phyloP scores from a whole-genome alignment of 352 stramenopile genomes.

The Phytophthora chlamydospora region DNA sequence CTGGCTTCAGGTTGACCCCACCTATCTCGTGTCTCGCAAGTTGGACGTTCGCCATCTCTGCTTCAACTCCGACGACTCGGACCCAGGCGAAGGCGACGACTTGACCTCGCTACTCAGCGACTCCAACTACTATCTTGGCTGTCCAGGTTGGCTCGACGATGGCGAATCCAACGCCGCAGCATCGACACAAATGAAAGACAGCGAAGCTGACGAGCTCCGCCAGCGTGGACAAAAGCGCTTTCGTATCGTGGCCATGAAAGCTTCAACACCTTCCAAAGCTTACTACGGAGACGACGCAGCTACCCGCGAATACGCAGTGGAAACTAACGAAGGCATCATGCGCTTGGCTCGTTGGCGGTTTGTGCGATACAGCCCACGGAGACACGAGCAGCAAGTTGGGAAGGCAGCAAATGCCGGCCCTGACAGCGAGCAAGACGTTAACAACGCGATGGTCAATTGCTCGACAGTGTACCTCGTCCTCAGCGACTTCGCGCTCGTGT shows the following conservation, averaged over 20 bases:
- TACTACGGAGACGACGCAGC: slow-evolving; percentile 68
- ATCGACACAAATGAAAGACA: slow-evolving; percentile 1
- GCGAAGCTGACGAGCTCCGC: neutral
- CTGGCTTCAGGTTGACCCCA: slow-evolving; percentile 57
- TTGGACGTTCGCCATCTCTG: slow-evolving; percentile 6
- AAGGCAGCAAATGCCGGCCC: neutral
- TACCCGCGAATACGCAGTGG: slow-evolving; percentile 63
- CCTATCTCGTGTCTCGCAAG: slow-evolving; percentile 18
- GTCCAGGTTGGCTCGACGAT: slow-evolving; percentile 53
- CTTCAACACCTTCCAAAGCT: slow-evolving; percentile 42
- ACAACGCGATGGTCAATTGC: slow-evolving; percentile 46
- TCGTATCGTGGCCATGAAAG: slow-evolving; percentile 65
- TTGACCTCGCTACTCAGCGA: slow-evolving; percentile 54
- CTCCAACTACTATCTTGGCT: slow-evolving; percentile 64
- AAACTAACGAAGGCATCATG: slow-evolving; percentile 65
- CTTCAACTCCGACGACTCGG: slow-evolving; percentile 1
- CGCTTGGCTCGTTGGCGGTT: slow-evolving; percentile 64
- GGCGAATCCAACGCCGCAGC: slow-evolving; percentile 6
- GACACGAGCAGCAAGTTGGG: slow-evolving; percentile 10
- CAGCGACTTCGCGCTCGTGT: slow-evolving; percentile 46
- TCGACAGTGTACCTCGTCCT: slow-evolving; percentile 42
- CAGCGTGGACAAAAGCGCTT: slow-evolving; percentile 34
- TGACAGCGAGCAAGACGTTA: slow-evolving; percentile 24
- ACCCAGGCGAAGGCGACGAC: slow-evolving; percentile 30
- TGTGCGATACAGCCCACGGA: slow-evolving; percentile 18